These are phyloP conservation scores for Hordeum marinum DNA, from an alignment of 176 grass and related monocot genomes.

Conservation along the genomic window DNA sequence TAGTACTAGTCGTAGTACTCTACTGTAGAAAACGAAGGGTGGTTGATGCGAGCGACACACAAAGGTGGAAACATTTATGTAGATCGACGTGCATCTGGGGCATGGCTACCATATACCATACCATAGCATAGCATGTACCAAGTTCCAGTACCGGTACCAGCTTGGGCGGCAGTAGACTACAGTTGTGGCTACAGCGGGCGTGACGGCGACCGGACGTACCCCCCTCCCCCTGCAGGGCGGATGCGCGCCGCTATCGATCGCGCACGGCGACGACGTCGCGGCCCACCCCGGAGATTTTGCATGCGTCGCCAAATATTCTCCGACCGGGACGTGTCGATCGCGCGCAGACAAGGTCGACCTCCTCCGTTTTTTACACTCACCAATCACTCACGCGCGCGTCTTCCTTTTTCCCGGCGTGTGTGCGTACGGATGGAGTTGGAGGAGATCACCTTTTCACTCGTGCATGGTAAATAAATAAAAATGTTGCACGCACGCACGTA, in stretches of 20 bases:
- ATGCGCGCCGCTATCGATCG: conserved; percentile 36
- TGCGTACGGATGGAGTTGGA: background rate
- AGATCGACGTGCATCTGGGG: background rate
- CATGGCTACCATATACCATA: too few species aligned
- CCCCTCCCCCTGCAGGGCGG: background rate
- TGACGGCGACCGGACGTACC: conserved; percentile 8
- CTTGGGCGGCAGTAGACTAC: background rate
- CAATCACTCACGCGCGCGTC: background rate
- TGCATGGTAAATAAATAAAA: background rate
- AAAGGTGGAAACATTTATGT: conserved; percentile 2
- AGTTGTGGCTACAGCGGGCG: background rate
- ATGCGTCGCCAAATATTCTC: conserved; percentile 42
- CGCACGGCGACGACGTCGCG: conserved; percentile 15
- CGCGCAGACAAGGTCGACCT: background rate
- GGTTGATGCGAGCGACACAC: conserved; percentile 12
- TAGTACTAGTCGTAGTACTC: background rate
- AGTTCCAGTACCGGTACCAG: background rate
- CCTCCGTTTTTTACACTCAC: background rate
- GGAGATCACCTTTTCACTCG: background rate
- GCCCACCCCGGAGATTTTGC: conserved; percentile 31
- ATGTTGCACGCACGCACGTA: background rate
- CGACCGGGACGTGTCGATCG: conserved; percentile 7
- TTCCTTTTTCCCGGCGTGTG: background rate
- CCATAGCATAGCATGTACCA: too few species aligned
- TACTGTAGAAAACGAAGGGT: background rate